Evolutionary conservation across 2,329 filamentous ascomycete genomes (phyloP).

Genomic region (Xylaria sp.): DNA sequence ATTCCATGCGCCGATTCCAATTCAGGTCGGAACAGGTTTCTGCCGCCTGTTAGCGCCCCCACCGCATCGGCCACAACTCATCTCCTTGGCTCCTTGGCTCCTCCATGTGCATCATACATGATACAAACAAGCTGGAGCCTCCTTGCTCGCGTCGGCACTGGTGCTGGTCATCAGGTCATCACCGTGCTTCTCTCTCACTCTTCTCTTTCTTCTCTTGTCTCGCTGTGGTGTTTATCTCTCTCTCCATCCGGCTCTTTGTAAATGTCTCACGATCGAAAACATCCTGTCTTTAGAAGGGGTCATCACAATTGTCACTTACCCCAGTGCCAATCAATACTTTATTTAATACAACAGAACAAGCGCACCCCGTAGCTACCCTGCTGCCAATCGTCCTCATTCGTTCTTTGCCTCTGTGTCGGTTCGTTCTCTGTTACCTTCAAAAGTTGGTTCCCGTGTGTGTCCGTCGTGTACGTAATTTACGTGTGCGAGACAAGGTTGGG

Average conservation of each 20-base stretch:
- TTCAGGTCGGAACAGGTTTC: conserved; percentile 23
- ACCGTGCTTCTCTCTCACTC: neutral
- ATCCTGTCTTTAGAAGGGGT: conserved; percentile 11
- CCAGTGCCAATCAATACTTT: neutral
- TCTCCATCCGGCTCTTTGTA: neutral
- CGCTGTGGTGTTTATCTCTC: neutral
- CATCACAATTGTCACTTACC: neutral
- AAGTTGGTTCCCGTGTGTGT: conserved; percentile 13
- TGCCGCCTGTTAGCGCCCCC: conserved; percentile 3
- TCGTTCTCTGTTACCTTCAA: neutral
- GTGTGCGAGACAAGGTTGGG: conserved; percentile 32
- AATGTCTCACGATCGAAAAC: conserved; percentile 23
- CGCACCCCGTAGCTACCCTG: conserved; percentile 22
- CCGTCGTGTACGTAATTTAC: conserved; percentile 13
- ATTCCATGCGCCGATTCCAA: conserved; percentile 12
- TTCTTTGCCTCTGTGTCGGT: conserved; percentile 6
- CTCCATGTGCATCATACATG: conserved; percentile 35
- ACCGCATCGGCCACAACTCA: conserved; percentile 16
- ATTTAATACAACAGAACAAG: conserved; percentile 22
- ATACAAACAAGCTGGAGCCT: conserved; percentile 24
- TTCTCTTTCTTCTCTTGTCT: neutral
- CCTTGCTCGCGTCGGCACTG: conserved; percentile 31
- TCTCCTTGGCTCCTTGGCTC: conserved; percentile 8
- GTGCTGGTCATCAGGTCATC: conserved; percentile 21
- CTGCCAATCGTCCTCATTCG: conserved; percentile 2